Conservation (phyloP, 129 eudicot species). For the Silybum marianum region DNA sequence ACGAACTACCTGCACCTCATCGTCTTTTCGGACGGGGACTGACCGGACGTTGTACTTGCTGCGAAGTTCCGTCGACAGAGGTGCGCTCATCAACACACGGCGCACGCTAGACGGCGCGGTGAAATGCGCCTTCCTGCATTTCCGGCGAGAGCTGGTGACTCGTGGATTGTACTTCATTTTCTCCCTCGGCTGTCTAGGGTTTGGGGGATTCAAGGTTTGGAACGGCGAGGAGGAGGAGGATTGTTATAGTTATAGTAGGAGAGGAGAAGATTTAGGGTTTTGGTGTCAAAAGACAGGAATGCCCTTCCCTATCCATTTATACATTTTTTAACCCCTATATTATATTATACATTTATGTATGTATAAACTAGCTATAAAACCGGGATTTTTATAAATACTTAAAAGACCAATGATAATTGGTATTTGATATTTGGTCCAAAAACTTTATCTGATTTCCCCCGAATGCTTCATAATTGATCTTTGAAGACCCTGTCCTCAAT, state of each 20-base stretch:
- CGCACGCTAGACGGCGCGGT: conserved; percentile 47
- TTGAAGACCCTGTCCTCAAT: background rate
- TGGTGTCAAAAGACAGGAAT: background rate
- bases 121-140: conserved; percentile 48
- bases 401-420: no score
- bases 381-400: no score
- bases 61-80: conserved; percentile 44
- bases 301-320: background rate
- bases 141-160: conserved; percentile 50
- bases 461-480: background rate
- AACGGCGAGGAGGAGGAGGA: conserved; percentile 5
- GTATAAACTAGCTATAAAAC: no score
- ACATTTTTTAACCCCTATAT: background rate
- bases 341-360: no score
- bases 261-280: conserved; percentile 22
- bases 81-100: conserved; percentile 48
- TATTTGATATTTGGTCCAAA: background rate
- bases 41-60: conserved; percentile 51
- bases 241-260: conserved; percentile 9
- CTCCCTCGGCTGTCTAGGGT: conserved; percentile 14
- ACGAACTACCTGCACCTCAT: conserved; percentile 48
- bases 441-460: background rate
- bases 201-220: conserved; percentile 4
- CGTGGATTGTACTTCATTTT: conserved; percentile 48
- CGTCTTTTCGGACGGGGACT: conserved; percentile 46